Base-by-base conservation (phyloP, 1,284 basidiomycete genomes). In the Butyriboletus appendiculatus region DNA sequence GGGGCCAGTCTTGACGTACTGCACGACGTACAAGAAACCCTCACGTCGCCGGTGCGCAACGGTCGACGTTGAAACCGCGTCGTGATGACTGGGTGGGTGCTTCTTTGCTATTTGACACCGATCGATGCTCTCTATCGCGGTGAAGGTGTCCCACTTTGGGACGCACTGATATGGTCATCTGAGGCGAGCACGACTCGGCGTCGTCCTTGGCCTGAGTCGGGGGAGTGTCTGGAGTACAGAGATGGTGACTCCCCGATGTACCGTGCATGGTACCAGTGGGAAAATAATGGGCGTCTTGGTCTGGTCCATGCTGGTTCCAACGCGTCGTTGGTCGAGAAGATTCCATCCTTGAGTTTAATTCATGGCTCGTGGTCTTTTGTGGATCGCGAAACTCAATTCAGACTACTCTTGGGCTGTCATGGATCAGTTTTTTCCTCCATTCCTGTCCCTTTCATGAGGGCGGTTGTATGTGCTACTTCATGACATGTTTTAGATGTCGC, bases 401-500 rank as follows among this genome's bases (percentile, higher is more conserved):
- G 76, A 77, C 75, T 79, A 77, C 71, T 79, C 76, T 77, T 66
- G 66, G 65, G 63, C 72, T 76, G 75, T 74, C 65, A 69, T 67
- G 62, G 38, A 11, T 22, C 15, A 26, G 39, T 60, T 73, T 72
- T 72, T 70, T 59, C 18, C 18, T 24, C 4, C 7, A 10, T 52
- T 55, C 48, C 8, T 24, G 9, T 22, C 20, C 45, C 55, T 50
- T 50, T 56, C n/a, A 50, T 11, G 48, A 52, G 55, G 50, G 10
- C 20, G 5, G 11, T 16, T 12, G 48, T 39, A n/a, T 45, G 14
- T 30, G 8, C 18, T 20, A 30, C 10, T 9, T 30, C 9, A 28
- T 28, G 30, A 30, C 30, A 9, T 28, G 30, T 30, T 9, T 12
- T 30, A 30, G 30, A 30, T 12, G 30, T 30, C 11, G 4, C 1